phyloP scores from a whole-genome alignment of 2,329 filamentous ascomycete genomes.

The Zymoseptoria ardabiliae region DNA sequence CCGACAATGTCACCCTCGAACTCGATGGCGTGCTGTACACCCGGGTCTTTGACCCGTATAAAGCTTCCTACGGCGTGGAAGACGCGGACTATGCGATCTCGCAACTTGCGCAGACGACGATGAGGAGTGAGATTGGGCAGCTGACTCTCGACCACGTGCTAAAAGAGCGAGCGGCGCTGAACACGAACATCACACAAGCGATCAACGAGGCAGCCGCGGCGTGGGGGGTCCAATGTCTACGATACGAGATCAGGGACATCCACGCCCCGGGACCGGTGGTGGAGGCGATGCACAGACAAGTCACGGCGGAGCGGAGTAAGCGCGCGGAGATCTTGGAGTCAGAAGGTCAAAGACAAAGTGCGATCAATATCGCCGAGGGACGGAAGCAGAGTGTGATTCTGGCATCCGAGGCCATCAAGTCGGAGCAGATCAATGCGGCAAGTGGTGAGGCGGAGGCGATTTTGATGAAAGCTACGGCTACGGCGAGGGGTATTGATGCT shows the following conservation, averaged over 20 bases:
- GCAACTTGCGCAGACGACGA: conserved; percentile 95
- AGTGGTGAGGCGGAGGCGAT: conserved; percentile 93
- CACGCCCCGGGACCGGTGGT: conserved; percentile 91
- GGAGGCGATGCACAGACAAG: conserved; percentile 95
- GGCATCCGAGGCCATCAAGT: conserved; percentile 81
- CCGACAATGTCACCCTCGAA: conserved; percentile 95
- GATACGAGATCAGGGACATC: conserved; percentile 97
- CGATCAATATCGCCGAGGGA: conserved; percentile 98
- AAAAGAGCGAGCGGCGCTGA: conserved; percentile 91
- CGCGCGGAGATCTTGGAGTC: conserved; percentile 95
- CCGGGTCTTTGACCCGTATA: conserved; percentile 94
- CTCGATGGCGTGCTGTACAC: conserved; percentile 95
- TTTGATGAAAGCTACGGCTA: conserved; percentile 73
- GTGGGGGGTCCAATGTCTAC: conserved; percentile 92
- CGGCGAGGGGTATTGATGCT: conserved; percentile 78
- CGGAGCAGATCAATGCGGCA: conserved; percentile 89
- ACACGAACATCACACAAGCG: conserved; percentile 95
- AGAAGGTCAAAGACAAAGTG: conserved; percentile 91
- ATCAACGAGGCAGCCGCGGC: conserved; percentile 97
- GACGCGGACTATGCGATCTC: conserved; percentile 98
- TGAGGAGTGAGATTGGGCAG: conserved; percentile 97
- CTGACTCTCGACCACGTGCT: conserved; percentile 93
- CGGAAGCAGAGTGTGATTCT: conserved; percentile 95
- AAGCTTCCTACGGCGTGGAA: conserved; percentile 96
- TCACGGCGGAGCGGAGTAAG: conserved; percentile 95